Evolutionary conservation across 768 basidiomycete species (phyloP), one percentile per base, ranked within the genome.

Genomic region (Cystoderma amianthinum): DNA sequence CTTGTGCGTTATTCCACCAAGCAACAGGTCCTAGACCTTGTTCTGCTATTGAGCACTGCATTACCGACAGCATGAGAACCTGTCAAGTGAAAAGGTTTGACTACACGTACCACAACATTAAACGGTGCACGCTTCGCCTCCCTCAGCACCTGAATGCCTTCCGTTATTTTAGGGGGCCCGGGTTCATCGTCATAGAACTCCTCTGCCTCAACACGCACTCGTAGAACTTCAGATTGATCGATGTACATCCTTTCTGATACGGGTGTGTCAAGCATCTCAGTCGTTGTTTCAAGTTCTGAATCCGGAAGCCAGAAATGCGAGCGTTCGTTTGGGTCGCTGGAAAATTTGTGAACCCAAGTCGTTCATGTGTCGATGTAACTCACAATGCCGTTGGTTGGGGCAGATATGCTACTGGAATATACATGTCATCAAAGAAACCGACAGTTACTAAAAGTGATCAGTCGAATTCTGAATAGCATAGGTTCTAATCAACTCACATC

Each of bases 401-500:
- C 4, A 97, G 77, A 44, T 89, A 82, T 2, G 75, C 65, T 0
- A 75, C 62, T 0, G 92, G 89, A 35, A 97, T 75, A 55, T 90
- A 88, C 17, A 97, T 82, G 52, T 97, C 93, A 60, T 92, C 89
- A 53, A 98, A 98, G 68, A 98, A 97, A 15, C 84, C 86, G 13
- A 96, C 60, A 16, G 84, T 78, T 19, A 95, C 93, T 95, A 51
- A 23, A 41, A 7, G 12, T 39, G 10, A 30, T 30, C 15, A 30
- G 15, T 30, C 15, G 9, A 9, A 9, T 9, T 9, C 10, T 30
- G 10, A 30, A 9, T 9, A 30, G 15, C 9, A 30, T 15, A 30
- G 28, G 28, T 30, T 30, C 30, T 1, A 25, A 39, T 19, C 20
- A 12, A 68, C 87, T 32, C 48, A 94, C 95, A 60, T 60, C 89